Evolutionary conservation across 805 yeast species (phyloP), one percentile per base, ranked within the genome.

Genomic region (Metschnikowia colocasiae): DNA sequence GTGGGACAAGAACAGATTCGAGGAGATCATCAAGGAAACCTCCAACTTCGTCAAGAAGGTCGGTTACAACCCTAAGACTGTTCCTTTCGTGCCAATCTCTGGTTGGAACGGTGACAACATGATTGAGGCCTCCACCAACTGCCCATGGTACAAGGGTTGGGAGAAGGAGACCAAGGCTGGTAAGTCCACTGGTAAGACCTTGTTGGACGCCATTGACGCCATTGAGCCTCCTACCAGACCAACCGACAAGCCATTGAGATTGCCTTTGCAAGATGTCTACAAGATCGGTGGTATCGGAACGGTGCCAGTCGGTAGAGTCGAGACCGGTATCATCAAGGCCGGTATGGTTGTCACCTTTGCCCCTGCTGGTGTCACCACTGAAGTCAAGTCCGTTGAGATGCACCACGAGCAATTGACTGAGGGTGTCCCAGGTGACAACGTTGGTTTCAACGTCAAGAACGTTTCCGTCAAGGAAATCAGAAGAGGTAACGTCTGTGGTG

Each of bases 81-180:
- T 82, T 71, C 81, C 87, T 62, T 87, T 87, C 82, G 91, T 87
- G 66, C 95, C 95, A 54, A 50, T 46, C 50, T 86, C 94, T 65
- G 95, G 95, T 67, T 83, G 92, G 85, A 82, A 83, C 78, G 95
- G 95, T 80, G 94, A 85, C 79, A 85, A 85, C 89, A 85, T 85
- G 94, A 82, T 85, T 73, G 92, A 85, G 77, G 65, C 86, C 45
- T 82, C 90, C 62, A 49, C 83, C 62, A 85, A 85, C 87, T 82
- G 87, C 75, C 80, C 88, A 69, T 85, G 94, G 94, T 80, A 80
- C 87, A 79, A 87, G 85, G 87, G 92, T 69, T 81, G 90, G 94
- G 69, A 72, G 67, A 81, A 82, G 80, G 85, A 82, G 81, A 76
- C 83, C 82, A 78, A 83, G 79, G 71, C 80, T 62, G 84, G 86